Base-by-base conservation (phyloP, 192 early-diverging fungal species). In the Umbelopsis sp. region DNA sequence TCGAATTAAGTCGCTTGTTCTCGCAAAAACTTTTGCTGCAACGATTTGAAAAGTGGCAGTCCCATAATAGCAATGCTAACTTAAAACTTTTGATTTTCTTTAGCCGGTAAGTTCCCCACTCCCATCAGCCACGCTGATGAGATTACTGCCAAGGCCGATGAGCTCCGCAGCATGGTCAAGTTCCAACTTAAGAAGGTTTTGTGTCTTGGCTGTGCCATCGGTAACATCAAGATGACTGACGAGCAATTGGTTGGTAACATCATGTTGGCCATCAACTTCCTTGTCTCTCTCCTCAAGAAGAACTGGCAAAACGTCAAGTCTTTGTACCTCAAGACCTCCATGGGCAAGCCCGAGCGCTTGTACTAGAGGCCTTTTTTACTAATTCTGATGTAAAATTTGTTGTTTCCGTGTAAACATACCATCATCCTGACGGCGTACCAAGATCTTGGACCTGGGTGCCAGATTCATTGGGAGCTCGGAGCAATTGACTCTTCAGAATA, bases 151-250 rank as follows among this genome's bases (percentile, higher is more conserved):
- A 96, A 95, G 87, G 91, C 92, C 77, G 87, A 90, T 78, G 96
- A 98, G 82, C 87, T 97, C 86, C 93, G 94, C 82, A 90, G 92
- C 74, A 98, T 95, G 81, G 96, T 98, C 91, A 98, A 97, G 92
- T 98, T 98, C 92, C 96, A 98, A 86, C 85, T 98, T 69, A 98
- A 98, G 90, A 98, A 98, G 91, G 96, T 97, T 23, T 91, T 98
- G 68, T 98, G 96, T 88, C 87, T 98, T 58, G 95, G 93, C 27
- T 86, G 94, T 97, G 58, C 96, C 75, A 91, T 98, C 68, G 96
- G 95, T 69, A 91, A 98, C 89, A 89, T 96, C 76, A 79, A 87
- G 30, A 97, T 97, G 95, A 90, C 86, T 71, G 95, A 98, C 80
- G 96, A 98, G 87, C 85, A 98, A 21, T 20, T 49, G 10, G 37